Percentiles rank a stretch among this genome's conserved stretches.
These are phyloP conservation scores for Suhomyces choctaworum DNA, from an alignment of 1,139 yeast genomes.

Conservation along the genomic window DNA sequence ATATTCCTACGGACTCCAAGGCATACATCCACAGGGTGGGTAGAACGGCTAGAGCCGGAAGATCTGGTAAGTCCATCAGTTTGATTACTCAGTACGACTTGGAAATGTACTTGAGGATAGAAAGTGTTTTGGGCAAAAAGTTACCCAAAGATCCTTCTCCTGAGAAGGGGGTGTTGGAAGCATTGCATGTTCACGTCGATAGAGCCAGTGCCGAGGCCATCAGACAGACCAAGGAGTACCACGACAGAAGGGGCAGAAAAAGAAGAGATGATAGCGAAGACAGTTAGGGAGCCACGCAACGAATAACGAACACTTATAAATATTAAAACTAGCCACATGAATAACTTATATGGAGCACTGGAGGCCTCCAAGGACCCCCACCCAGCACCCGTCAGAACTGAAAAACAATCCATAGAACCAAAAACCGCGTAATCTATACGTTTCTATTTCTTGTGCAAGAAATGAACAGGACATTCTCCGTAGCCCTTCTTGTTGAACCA, in stretches of 20 bases:
- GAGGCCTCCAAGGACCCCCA: slow-evolving; percentile 1
- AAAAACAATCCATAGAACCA: not conserved
- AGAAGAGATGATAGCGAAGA: slow-evolving; percentile 24
- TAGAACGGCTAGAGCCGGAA: slow-evolving; percentile 97
- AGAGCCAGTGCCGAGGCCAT: slow-evolving; percentile 91
- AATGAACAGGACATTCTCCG: slow-evolving; percentile 85
- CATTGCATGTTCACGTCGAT: slow-evolving; percentile 84
- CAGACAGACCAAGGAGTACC: slow-evolving; percentile 74
- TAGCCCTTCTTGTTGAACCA: slow-evolving; percentile 89
- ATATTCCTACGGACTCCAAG: slow-evolving; percentile 97
- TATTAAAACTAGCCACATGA: no score
- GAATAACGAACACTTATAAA: slow-evolving; percentile 2
- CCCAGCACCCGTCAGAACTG: not conserved
- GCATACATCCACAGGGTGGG: slow-evolving; percentile 98
- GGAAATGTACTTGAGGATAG: slow-evolving; percentile 84
- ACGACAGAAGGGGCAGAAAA: slow-evolving; percentile 41
- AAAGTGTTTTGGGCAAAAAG: slow-evolving; percentile 77
- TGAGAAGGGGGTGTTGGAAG: slow-evolving; percentile 72
- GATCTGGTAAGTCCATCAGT: slow-evolving; percentile 89
- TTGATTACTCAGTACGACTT: slow-evolving; percentile 93
- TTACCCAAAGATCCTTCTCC: slow-evolving; percentile 78
- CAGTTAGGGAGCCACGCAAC: slow-evolving; percentile 6
- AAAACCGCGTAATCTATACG: not conserved
- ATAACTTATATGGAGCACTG: no score
- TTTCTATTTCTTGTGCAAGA: slow-evolving; percentile 30